Percentiles rank a stretch among this genome's conserved stretches.
Conservation (phyloP, 805 yeast species). For the Nakazawaea pomicola region DNA sequence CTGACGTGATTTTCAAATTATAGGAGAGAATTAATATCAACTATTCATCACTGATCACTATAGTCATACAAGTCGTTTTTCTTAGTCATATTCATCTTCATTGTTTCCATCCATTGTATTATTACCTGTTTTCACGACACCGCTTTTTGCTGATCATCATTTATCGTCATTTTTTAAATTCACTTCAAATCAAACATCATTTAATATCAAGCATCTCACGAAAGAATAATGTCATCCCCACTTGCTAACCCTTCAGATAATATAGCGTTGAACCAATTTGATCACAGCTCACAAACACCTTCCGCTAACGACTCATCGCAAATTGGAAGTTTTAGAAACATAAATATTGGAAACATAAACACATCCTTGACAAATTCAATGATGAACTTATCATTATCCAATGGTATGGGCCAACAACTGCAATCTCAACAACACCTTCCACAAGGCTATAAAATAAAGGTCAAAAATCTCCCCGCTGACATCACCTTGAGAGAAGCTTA, state of each 20-base stretch:
- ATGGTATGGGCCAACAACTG: too few species aligned
- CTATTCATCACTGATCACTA: neutral
- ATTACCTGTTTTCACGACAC: neutral
- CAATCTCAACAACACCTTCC: conserved; percentile 12
- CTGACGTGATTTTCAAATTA: neutral
- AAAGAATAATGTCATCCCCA: conserved; percentile 13
- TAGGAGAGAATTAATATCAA: neutral
- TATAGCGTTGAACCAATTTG: conserved; percentile 11
- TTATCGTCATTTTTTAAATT: conserved; percentile 2
- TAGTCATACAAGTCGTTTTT: too few species aligned
- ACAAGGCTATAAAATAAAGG: conserved; percentile 24
- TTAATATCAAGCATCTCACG: too few species aligned
- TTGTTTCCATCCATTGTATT: neutral
- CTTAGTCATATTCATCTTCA: too few species aligned
- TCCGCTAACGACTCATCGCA: conserved; percentile 2
- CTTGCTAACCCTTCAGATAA: conserved; percentile 14
- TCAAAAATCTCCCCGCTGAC: conserved; percentile 60
- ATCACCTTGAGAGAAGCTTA: conserved; percentile 61
- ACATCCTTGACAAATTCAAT: conserved; percentile 12
- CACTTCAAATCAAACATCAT: conserved; percentile 1
- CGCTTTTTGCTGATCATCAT: conserved; percentile 14
- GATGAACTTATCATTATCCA: conserved; percentile 13
- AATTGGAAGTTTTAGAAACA: conserved; percentile 5
- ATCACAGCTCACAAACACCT: neutral
- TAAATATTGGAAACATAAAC: conserved; percentile 3